phyloP scores from a whole-genome alignment of 2,329 filamentous ascomycete genomes.

The Verticillium albo-atrum region DNA sequence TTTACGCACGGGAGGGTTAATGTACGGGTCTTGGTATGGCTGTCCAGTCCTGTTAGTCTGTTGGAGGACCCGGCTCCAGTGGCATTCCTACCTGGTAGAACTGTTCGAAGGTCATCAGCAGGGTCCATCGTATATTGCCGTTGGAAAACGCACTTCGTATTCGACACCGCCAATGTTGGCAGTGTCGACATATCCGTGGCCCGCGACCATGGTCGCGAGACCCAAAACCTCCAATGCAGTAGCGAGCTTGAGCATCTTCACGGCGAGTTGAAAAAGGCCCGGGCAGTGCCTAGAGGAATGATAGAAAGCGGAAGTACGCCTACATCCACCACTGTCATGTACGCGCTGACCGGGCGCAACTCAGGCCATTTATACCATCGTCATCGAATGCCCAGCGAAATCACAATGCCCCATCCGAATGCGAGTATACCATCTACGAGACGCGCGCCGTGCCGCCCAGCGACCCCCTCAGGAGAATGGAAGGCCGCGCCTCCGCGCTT shows the following conservation, averaged over 20 bases:
- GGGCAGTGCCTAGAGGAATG: too few species aligned
- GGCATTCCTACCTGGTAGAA: constrained; percentile 24
- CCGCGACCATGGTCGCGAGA: constrained; percentile 34
- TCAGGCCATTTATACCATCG: not conserved
- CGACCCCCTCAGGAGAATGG: not conserved
- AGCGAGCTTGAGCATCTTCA: not conserved
- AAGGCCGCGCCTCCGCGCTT: not conserved
- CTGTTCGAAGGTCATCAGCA: constrained; percentile 10
- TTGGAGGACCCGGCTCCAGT: not conserved
- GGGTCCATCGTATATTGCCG: not conserved
- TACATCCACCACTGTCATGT: too few species aligned
- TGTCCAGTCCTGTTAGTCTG: not conserved
- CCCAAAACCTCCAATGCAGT: constrained; percentile 3
- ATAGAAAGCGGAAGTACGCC: too few species aligned
- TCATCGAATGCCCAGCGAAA: too few species aligned
- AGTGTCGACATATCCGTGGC: constrained; percentile 44
- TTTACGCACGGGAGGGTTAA: constrained; percentile 4
- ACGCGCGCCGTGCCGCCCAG: not conserved
- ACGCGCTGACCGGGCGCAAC: not conserved
- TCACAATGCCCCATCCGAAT: not conserved
- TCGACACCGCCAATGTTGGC: constrained; percentile 36
- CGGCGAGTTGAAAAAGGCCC: not conserved
- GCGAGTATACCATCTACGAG: not conserved
- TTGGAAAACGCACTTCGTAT: constrained; percentile 22
- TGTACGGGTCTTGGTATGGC: constrained; percentile 17